A percentile compares a stretch with the other conserved stretches of the same genome.
Evolutionary conservation across 1,139 yeast species (phyloP).

Genomic region (Kurtzmaniella quercitrusa): DNA sequence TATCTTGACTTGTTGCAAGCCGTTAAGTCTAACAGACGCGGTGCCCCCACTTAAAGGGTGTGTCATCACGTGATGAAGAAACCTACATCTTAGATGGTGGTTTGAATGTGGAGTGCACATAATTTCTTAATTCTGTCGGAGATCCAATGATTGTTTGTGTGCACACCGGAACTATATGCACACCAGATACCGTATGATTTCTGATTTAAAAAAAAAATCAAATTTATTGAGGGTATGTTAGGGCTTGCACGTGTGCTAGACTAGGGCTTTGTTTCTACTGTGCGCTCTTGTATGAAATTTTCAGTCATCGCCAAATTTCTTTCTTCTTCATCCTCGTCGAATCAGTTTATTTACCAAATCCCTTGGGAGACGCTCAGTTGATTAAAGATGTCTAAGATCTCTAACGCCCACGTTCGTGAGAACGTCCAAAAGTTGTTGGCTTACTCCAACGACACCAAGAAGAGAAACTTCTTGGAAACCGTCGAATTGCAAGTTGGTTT

Average conservation of each 20-base stretch:
- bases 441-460: slow-evolving; percentile 92
- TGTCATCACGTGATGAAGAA: no score
- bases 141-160: no score
- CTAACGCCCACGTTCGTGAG: slow-evolving; percentile 92
- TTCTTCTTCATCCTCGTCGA: slow-evolving; percentile 46
- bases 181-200: no score
- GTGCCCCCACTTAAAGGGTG: no score
- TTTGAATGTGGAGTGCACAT: no score
- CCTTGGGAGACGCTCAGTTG: slow-evolving; percentile 65
- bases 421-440: slow-evolving; percentile 90
- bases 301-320: background rate
- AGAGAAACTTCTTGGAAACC: slow-evolving; percentile 99
- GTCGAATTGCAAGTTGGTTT: slow-evolving; percentile 99
- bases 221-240: no score
- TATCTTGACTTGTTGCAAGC: no score
- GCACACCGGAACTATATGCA: no score
- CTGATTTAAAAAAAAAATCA: no score
- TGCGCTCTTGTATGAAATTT: background rate
- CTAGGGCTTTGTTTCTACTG: background rate
- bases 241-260: background rate
- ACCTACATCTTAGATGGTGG: no score
- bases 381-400: slow-evolving; percentile 83
- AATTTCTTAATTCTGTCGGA: no score
- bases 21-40: no score
- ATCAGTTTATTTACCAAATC: slow-evolving; percentile 45